These are phyloP conservation scores for Breynia disticha DNA, from an alignment of 441 rosid genomes.

Conservation along the genomic window DNA sequence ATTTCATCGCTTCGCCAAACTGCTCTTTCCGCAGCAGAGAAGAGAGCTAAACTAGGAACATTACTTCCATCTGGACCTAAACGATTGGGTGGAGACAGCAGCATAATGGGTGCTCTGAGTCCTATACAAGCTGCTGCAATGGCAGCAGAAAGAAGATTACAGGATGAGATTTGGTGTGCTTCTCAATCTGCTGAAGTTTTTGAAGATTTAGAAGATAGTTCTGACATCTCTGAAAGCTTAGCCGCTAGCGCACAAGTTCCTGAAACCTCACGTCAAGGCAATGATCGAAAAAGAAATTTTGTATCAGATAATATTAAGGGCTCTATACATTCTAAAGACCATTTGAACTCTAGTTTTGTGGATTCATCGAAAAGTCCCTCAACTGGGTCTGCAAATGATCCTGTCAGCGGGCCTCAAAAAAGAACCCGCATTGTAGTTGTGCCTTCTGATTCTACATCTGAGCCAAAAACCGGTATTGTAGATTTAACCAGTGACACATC, in stretches of 20 bases:
- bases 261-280: slow-evolving; percentile 13
- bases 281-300: slow-evolving; percentile 35
- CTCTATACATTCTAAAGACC: slow-evolving; percentile 21
- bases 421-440: slow-evolving; percentile 15
- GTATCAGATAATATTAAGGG: slow-evolving; percentile 17
- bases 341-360: slow-evolving; percentile 22
- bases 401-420: slow-evolving; percentile 20
- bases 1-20: slow-evolving; percentile 47
- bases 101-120: slow-evolving; percentile 65
- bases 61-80: slow-evolving; percentile 69
- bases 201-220: slow-evolving; percentile 32
- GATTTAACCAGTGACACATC: slow-evolving; percentile 19
- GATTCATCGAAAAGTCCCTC: slow-evolving; percentile 33
- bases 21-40: slow-evolving; percentile 61
- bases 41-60: slow-evolving; percentile 46
- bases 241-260: slow-evolving; percentile 11
- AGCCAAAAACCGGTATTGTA: slow-evolving; percentile 8
- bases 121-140: slow-evolving; percentile 91
- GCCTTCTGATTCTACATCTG: slow-evolving; percentile 9
- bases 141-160: slow-evolving; percentile 89
- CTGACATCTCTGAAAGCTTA: slow-evolving; percentile 21
- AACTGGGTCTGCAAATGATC: slow-evolving; percentile 10
- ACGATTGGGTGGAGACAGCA: slow-evolving; percentile 72
- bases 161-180: slow-evolving; percentile 84
- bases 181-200: slow-evolving; percentile 42